Conservation (phyloP, 2,329 filamentous ascomycete species). For the Pestalotiopsis sp. region DNA sequence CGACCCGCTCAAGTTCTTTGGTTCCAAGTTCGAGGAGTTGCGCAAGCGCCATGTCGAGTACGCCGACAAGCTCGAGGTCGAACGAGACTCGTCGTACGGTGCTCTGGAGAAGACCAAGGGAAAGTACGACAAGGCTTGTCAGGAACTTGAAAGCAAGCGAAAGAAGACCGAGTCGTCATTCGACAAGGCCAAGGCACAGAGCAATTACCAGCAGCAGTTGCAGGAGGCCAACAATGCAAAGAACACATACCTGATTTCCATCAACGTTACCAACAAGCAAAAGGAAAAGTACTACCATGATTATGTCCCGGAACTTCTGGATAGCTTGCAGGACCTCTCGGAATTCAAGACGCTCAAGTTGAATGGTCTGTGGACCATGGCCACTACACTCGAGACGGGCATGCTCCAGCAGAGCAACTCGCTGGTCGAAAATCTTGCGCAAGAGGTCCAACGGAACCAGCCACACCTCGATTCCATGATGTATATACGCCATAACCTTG, state of each 20-base stretch:
- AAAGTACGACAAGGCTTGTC: constrained; percentile 90
- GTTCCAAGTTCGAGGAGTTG: constrained; percentile 81
- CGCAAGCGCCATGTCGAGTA: constrained; percentile 91
- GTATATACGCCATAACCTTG: constrained; percentile 93
- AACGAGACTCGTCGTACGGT: constrained; percentile 80
- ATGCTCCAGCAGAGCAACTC: constrained; percentile 75
- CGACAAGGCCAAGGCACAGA: constrained; percentile 90
- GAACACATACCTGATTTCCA: constrained; percentile 95
- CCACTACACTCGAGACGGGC: constrained; percentile 78
- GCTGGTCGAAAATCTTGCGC: constrained; percentile 71
- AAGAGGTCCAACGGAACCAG: constrained; percentile 85
- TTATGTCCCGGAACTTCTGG: constrained; percentile 90
- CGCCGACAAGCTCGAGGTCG: constrained; percentile 84
- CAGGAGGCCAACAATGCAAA: constrained; percentile 97
- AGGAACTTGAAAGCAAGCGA: constrained; percentile 90
- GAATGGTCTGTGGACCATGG: constrained; percentile 83
- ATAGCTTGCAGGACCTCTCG: constrained; percentile 90
- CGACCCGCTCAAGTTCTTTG: constrained; percentile 80
- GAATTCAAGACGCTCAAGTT: constrained; percentile 85
- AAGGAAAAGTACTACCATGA: constrained; percentile 98
- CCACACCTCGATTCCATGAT: constrained; percentile 94
- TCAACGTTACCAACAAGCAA: constrained; percentile 96
- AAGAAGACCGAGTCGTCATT: constrained; percentile 96
- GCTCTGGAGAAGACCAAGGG: constrained; percentile 89
- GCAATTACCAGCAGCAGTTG: constrained; percentile 88